A percentile compares a stretch with the other conserved stretches of the same genome.
phyloP scores from a whole-genome alignment of 2,329 filamentous ascomycete species.

The Atkinsonella texensis region DNA sequence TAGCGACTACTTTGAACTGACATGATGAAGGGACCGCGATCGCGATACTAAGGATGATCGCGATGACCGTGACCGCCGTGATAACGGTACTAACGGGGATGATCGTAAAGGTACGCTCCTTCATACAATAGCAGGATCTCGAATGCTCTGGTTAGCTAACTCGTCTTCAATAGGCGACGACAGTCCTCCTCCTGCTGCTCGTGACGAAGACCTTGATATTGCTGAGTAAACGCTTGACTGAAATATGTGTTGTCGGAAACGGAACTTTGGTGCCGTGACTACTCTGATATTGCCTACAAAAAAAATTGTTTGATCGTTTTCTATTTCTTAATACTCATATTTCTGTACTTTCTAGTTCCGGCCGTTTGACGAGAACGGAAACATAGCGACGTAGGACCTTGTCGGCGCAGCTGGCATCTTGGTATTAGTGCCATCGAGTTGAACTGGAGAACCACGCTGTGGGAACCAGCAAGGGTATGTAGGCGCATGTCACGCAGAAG shows the following conservation, averaged over 20 bases:
- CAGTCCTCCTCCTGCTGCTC: constrained; percentile 66
- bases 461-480: constrained; percentile 1
- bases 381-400: constrained; percentile 13
- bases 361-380: constrained; percentile 11
- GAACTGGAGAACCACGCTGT: constrained; percentile 3
- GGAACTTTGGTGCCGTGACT: neutral
- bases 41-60: constrained; percentile 51
- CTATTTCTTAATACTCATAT: constrained; percentile 7
- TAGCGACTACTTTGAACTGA: constrained; percentile 15
- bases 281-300: constrained; percentile 7
- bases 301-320: neutral
- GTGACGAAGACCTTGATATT: constrained; percentile 83
- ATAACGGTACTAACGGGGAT: constrained; percentile 71
- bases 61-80: constrained; percentile 61
- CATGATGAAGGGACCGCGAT: constrained; percentile 33
- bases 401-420: constrained; percentile 3
- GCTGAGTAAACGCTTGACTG: constrained; percentile 49
- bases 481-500: constrained; percentile 5
- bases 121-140: neutral
- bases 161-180: constrained; percentile 29
- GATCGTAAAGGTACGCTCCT: constrained; percentile 67
- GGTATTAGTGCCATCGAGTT: constrained; percentile 1
- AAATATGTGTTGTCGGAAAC: neutral
- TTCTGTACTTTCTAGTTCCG: constrained; percentile 10
- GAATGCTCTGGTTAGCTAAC: neutral